Percentiles rank a stretch among this genome's conserved stretches.
Conservation (phyloP, 2,329 filamentous ascomycete species). For the Capronia coronata region DNA sequence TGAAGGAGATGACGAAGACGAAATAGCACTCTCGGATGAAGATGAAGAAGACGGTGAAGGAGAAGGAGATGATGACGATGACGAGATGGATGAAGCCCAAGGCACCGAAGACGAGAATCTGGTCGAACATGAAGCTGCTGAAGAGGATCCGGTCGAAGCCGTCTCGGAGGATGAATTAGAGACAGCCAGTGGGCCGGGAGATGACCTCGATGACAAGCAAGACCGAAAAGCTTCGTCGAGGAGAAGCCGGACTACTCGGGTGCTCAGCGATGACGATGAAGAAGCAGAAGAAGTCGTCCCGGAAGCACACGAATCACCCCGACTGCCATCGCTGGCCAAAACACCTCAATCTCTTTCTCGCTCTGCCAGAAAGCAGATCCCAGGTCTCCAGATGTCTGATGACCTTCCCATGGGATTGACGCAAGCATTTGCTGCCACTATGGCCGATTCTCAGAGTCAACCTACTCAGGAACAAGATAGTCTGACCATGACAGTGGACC, state of each 20-base stretch:
- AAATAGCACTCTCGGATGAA: slow-evolving; percentile 21
- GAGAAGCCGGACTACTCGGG: slow-evolving; percentile 48
- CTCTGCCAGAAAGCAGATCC: slow-evolving; percentile 64
- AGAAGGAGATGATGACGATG: slow-evolving; percentile 29
- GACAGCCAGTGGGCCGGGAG: slow-evolving; percentile 34
- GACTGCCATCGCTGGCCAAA: slow-evolving; percentile 31
- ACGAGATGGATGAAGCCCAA: slow-evolving; percentile 31
- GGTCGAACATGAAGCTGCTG: slow-evolving; percentile 33
- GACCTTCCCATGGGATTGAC: slow-evolving; percentile 61
- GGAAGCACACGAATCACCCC: slow-evolving; percentile 17
- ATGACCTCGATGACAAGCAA: slow-evolving; percentile 35
- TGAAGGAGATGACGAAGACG: slow-evolving; percentile 38
- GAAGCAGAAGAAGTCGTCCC: slow-evolving; percentile 36
- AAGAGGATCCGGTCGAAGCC: slow-evolving; percentile 39
- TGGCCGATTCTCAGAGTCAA: slow-evolving; percentile 54
- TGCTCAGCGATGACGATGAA: slow-evolving; percentile 64
- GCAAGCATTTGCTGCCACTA: slow-evolving; percentile 84
- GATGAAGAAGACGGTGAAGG: slow-evolving; percentile 36
- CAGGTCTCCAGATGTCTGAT: slow-evolving; percentile 52
- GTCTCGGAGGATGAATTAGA: slow-evolving; percentile 23
- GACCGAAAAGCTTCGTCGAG: slow-evolving; percentile 33
- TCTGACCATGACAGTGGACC: slow-evolving; percentile 43
- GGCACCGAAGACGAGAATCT: slow-evolving; percentile 26
- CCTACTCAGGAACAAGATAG: slow-evolving; percentile 42
- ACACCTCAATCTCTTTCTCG: slow-evolving; percentile 59